Evolutionary conservation across 306 rosid genomes (phyloP).

Genomic region (Vicia faba): DNA sequence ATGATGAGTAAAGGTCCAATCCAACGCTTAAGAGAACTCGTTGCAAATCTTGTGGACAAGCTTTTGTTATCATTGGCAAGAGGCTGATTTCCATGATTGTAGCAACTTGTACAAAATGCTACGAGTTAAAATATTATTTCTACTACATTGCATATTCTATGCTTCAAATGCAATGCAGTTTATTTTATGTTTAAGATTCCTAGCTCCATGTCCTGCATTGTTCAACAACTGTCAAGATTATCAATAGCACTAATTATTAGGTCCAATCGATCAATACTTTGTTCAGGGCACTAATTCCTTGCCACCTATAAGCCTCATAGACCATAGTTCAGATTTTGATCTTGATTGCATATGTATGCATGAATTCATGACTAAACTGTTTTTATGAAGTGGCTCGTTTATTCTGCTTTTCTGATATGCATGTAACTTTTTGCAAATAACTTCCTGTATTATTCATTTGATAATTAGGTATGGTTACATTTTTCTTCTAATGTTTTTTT

Average conservation of each 20-base stretch:
- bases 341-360: not conserved
- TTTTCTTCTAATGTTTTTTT: not conserved
- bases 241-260: constrained; percentile 16
- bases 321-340: not conserved
- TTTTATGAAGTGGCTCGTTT: constrained; percentile 3
- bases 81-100: not conserved
- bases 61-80: constrained; percentile 1
- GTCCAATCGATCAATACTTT: constrained; percentile 20
- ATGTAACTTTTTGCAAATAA: not conserved
- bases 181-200: constrained; percentile 8
- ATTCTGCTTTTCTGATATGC: constrained; percentile 9
- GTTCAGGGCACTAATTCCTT: constrained; percentile 10
- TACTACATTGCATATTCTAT: not conserved
- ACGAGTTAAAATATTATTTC: not conserved
- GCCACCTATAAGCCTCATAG: not conserved
- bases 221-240: constrained; percentile 38
- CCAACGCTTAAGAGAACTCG: not conserved
- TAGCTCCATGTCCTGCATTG: constrained; percentile 45
- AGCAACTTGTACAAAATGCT: not conserved
- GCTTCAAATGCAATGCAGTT: constrained; percentile 6
- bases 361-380: constrained; percentile 21
- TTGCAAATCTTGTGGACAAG: not conserved
- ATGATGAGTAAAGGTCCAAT: not conserved
- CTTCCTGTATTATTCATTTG: constrained; percentile 2
- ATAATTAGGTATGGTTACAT: constrained; percentile 13